phyloP scores from a whole-genome alignment of 305 asterid genomes.

The Solanum hybrid region DNA sequence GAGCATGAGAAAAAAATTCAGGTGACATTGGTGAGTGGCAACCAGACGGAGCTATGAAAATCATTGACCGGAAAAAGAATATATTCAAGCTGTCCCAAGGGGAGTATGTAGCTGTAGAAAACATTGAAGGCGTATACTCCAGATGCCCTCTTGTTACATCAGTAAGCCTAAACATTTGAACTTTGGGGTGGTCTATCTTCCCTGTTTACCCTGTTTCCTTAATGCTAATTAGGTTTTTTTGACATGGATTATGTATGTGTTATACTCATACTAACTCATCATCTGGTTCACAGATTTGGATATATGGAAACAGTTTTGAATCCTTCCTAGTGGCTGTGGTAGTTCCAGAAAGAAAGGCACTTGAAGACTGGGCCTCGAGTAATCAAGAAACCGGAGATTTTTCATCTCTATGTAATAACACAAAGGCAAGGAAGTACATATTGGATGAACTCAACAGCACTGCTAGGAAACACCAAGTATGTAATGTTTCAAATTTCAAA shows the following conservation, averaged over 20 bases:
- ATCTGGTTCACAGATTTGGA: conserved; percentile 52
- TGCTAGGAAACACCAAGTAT: conserved; percentile 55
- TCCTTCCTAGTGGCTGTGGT: conserved; percentile 84
- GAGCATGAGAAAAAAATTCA: conserved; percentile 16
- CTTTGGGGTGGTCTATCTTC: neutral
- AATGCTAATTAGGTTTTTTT: neutral
- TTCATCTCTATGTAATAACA: conserved; percentile 41
- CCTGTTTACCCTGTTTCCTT: neutral
- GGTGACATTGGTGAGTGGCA: conserved; percentile 96
- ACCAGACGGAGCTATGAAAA: conserved; percentile 70
- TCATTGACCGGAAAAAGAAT: conserved; percentile 84
- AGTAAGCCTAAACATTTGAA: conserved; percentile 28
- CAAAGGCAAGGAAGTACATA: conserved; percentile 50
- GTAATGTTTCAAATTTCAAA: neutral
- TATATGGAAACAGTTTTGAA: conserved; percentile 86
- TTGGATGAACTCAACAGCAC: conserved; percentile 66
- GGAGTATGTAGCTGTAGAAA: conserved; percentile 87
- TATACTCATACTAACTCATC: neutral
- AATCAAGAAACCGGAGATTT: conserved; percentile 55
- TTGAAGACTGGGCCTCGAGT: conserved; percentile 70
- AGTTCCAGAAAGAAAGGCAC: conserved; percentile 67
- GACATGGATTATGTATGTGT: neutral
- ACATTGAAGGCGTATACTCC: conserved; percentile 59
- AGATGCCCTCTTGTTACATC: conserved; percentile 68
- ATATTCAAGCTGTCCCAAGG: conserved; percentile 97